Evolutionary conservation across 2,329 filamentous ascomycete genomes (phyloP), one percentile per base, ranked within the genome.

Genomic region (Beauveria sp.): DNA sequence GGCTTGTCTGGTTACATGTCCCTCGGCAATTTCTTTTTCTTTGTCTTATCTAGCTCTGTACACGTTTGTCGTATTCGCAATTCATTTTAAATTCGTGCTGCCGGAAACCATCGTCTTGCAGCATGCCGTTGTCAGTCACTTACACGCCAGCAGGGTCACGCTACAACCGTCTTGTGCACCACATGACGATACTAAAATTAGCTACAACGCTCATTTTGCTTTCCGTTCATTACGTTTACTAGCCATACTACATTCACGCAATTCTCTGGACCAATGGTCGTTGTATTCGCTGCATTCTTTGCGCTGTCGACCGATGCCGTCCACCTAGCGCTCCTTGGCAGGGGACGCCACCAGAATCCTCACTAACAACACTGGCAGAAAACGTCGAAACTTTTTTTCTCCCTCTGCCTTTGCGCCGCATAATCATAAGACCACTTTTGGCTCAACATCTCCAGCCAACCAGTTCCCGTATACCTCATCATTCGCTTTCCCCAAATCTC

Each of bases 241-340:
- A n/a, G 3, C 4, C 14, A 22, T 16, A 3, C 10, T 22, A 46
- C 4, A 7, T 38, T 5, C 30, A 34, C 26, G 8, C 34, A 38
- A 14, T 38, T 38, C 12, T 38, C 12, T 38, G 12, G 12, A 7
- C 7, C n/a, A 20, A n/a, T 40, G 16, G 9, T 10, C 22, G n/a
- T 22, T 26, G 16, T 52, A 16, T 38, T 22, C 30, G 5, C 38
- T 34, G 9, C 34, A 22, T 14, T 16, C n/a, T 14, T 43, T 3
- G 6, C 38, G 12, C 3, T 24, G 16, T 58, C 46, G 56, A 38
- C 56, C 56, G 24, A 46, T 1, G 56, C 56, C 56, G 56, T 28
- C 56, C 56, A 58, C 56, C 34, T 50, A 58, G 34, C 46, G 46
- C 45, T 43, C 18, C 56, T 58, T 58, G 46, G 56, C 56, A 58